Evolutionary conservation across 129 eudicot genomes (phyloP).

Genomic region (sunflower (Helianthus annuus)): HanXRQr2.0-SUNRISE NC_035439.2:63738545-63739044

Average conservation of each 20-base stretch:
- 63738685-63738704: not conserved
- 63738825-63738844: not conserved
- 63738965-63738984: not conserved
- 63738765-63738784: not conserved
- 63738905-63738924: not conserved
- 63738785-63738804: not conserved
- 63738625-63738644: not conserved
- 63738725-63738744: not conserved
- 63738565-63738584: not conserved
- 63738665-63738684: not conserved
- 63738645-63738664: not conserved
- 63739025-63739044: not conserved
- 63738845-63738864: not conserved
- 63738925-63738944: not conserved
- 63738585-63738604: not conserved
- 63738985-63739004: not conserved
- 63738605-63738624: not conserved
- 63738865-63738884: not conserved
- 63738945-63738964: not conserved
- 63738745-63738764: not conserved
- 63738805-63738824: not conserved
- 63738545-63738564: too few relatives aligned
- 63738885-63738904: not conserved
- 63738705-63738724: not conserved
- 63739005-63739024: not conserved